Evolutionary conservation across 345 rosid species (phyloP).

Genomic region (Laguncularia racemosa): DNA sequence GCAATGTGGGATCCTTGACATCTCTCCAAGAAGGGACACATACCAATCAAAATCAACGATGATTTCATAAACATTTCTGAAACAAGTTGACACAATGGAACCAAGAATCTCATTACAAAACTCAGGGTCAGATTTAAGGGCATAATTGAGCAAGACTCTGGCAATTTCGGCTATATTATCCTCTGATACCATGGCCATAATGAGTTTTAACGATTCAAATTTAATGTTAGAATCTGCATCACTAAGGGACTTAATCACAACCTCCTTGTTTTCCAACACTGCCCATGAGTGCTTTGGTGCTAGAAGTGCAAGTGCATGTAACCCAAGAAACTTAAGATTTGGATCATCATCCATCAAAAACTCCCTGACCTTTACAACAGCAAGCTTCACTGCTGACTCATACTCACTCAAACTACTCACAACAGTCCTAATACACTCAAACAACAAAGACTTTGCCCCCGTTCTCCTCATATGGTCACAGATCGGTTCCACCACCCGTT

Average conservation of each 20-base stretch:
- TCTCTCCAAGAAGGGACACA: slow-evolving; percentile 79
- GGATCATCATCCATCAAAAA: slow-evolving; percentile 83
- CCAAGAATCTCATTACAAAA: slow-evolving; percentile 86
- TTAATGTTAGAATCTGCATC: slow-evolving; percentile 80
- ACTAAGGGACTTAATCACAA: slow-evolving; percentile 77
- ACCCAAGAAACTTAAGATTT: slow-evolving; percentile 87
- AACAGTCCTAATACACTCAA: slow-evolving; percentile 85
- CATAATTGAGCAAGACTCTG: slow-evolving; percentile 68
- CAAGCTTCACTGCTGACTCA: slow-evolving; percentile 81
- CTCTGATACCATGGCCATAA: slow-evolving; percentile 90
- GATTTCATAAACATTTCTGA: slow-evolving; percentile 60
- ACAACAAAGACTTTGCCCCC: slow-evolving; percentile 74
- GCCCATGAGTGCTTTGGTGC: slow-evolving; percentile 74
- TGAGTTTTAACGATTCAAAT: slow-evolving; percentile 63
- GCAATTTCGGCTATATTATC: slow-evolving; percentile 68
- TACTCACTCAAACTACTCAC: slow-evolving; percentile 71
- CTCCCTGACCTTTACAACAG: slow-evolving; percentile 52
- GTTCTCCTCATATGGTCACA: slow-evolving; percentile 84
- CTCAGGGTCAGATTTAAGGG: slow-evolving; percentile 76
- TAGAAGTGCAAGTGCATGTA: slow-evolving; percentile 62
- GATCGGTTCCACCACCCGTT: slow-evolving; percentile 69
- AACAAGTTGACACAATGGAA: slow-evolving; percentile 67
- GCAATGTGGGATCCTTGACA: slow-evolving; percentile 79
- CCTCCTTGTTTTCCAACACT: slow-evolving; percentile 80
- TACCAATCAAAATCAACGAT: slow-evolving; percentile 90